Evolutionary conservation across 73 alveolate genomes (phyloP), one percentile per base, ranked within the genome.

Genomic region (Tetrahymena borealis): DNA sequence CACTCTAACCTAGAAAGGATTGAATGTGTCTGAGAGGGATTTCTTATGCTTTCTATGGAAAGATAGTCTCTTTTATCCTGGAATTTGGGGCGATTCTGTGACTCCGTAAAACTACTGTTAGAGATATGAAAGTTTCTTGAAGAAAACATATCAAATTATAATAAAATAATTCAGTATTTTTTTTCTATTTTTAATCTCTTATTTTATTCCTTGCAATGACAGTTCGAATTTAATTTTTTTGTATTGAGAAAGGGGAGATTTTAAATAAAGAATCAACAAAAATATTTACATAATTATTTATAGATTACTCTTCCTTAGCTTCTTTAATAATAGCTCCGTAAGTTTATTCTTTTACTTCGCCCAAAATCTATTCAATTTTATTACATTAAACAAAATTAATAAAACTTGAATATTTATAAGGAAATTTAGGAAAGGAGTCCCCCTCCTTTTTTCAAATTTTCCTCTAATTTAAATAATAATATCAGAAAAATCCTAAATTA

Each of bases 21-120:
- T 60, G 37, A 60, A 60, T 18, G 85, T 60, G 31, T 93, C 95
- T 24, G 95, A 93, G 38, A 93, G 91, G n/a, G 95, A 93, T 28
- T 93, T 93, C 39, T 93, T 93, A 77, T 93, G 95, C 78, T 90
- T 93, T 93, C 93, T 93, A 31, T 38, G 37, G 90, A 92, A 32
- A 8, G 94, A 60, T 13, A 24, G 85, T 60, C 85, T 60, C 31
- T 60, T 8, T 28, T 60, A 60, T 60, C 85, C 85, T 60, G 32
- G 37, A 6, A 60, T 60, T 9, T 60, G 85, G 9, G 85, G 85
- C 28, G 85, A 18, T n/a, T 60, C 85, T 1, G 85, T n/a, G 13
- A 60, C 85, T 60, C 85, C 85, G 28, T 60, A 60, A 24, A 60
- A 6, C 28, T 60, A 60, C 85, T 60, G 85, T 60, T 60, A 60